Evolutionary conservation across 73 alveolate species (phyloP).

Genomic region (Tetrahymena elliotti): DNA sequence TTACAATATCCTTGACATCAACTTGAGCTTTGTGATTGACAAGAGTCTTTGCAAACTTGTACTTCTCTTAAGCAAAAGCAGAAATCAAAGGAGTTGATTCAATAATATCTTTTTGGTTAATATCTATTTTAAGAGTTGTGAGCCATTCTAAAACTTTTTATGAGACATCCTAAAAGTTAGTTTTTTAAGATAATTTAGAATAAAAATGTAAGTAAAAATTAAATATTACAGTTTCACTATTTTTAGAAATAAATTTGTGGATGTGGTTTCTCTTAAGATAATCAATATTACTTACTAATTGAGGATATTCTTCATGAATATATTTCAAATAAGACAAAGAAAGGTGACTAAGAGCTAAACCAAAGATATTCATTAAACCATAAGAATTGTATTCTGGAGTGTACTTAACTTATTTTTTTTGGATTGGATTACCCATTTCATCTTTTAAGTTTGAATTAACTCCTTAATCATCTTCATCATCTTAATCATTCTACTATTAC

Average conservation of each 20-base stretch:
- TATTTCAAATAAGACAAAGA: slow-evolving; percentile 40
- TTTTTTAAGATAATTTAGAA: not conserved
- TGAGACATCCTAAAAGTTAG: not conserved
- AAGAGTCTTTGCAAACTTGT: slow-evolving; percentile 20
- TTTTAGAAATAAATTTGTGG: slow-evolving; percentile 6
- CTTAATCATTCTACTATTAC: not conserved
- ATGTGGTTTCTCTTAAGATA: slow-evolving; percentile 44
- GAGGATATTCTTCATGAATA: slow-evolving; percentile 25
- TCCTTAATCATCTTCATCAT: slow-evolving; percentile 39
- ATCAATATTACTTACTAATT: slow-evolving; percentile 40
- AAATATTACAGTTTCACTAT: too few relatives aligned
- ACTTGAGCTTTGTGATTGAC: slow-evolving; percentile 17
- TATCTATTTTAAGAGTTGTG: slow-evolving; percentile 26
- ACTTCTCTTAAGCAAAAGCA: not conserved
- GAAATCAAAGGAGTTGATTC: slow-evolving; percentile 57
- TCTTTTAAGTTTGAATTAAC: not conserved
- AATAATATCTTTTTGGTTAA: slow-evolving; percentile 49
- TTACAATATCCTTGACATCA: not conserved
- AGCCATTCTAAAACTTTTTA: slow-evolving; percentile 16
- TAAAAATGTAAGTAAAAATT: too few relatives aligned
- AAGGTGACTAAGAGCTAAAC: slow-evolving; percentile 24
- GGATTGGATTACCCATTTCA: not conserved
- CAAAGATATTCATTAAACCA: slow-evolving; percentile 38
- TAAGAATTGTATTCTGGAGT: not conserved
- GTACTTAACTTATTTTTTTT: not conserved